phyloP scores from a whole-genome alignment of 2,329 filamentous ascomycete species.

The Basipetospora sp. region DNA sequence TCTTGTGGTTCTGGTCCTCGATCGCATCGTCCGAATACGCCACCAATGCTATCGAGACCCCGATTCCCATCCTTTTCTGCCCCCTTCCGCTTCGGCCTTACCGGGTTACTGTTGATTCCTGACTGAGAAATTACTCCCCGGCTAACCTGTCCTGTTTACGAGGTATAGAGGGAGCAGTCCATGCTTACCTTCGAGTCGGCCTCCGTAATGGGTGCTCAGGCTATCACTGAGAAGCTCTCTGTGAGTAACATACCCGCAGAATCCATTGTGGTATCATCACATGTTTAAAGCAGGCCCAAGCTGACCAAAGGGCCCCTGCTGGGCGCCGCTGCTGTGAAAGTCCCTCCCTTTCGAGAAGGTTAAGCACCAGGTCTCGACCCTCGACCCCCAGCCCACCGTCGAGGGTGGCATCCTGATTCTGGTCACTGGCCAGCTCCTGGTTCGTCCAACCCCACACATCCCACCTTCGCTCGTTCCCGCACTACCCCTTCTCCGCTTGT shows the following conservation, averaged over 20 bases:
- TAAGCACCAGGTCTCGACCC: conserved; percentile 58
- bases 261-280: no score
- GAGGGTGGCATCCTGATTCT: conserved; percentile 65
- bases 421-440: conserved; percentile 73
- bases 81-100: no score
- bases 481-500: background rate
- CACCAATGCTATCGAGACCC: no score
- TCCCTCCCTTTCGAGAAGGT: conserved; percentile 72
- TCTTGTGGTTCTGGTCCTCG: background rate
- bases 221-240: conserved; percentile 66
- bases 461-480: background rate
- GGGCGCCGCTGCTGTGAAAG: no score
- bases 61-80: no score
- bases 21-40: no score
- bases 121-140: no score
- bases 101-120: no score
- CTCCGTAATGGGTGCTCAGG: conserved; percentile 45
- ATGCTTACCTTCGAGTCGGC: conserved; percentile 85
- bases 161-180: conserved; percentile 64
- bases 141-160: no score
- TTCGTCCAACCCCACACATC: conserved; percentile 29
- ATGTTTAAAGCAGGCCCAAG: no score
- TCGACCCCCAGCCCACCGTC: conserved; percentile 66
- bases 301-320: background rate
- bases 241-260: no score